Evolutionary conservation across 805 yeast species (phyloP).

Genomic region (Ogataea polymorpha): DNA sequence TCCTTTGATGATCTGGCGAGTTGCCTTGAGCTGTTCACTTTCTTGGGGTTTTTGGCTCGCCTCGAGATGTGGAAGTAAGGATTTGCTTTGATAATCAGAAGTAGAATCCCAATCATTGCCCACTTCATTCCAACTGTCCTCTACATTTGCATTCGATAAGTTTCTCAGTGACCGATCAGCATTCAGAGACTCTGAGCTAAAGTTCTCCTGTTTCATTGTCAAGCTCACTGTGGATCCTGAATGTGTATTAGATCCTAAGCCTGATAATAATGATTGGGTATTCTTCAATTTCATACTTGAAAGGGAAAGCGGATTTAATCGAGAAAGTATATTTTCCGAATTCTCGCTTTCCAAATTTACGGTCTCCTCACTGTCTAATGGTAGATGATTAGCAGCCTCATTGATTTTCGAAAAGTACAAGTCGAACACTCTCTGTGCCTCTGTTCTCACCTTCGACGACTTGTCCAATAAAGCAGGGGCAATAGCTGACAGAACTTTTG

Average conservation of each 20-base stretch:
- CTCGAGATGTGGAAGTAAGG: too few species aligned
- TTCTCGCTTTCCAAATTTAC: conserved; percentile 22
- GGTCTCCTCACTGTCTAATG: conserved; percentile 27
- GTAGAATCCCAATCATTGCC: neutral
- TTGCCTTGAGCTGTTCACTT: too few species aligned
- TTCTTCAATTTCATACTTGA: conserved; percentile 22
- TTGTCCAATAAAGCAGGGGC: conserved; percentile 81
- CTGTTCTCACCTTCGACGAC: conserved; percentile 63
- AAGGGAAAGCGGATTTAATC: conserved; percentile 22
- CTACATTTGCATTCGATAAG: neutral
- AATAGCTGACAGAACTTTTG: conserved; percentile 76
- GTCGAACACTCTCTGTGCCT: conserved; percentile 69
- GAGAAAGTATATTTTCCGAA: conserved; percentile 13
- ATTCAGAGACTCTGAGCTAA: neutral
- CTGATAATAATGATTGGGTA: conserved; percentile 18
- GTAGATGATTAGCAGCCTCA: conserved; percentile 39
- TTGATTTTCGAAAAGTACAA: conserved; percentile 54
- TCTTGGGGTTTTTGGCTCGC: too few species aligned
- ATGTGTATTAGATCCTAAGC: conserved; percentile 14
- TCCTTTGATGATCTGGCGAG: neutral
- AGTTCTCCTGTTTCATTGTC: neutral
- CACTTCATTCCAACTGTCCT: neutral
- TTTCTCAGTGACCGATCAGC: too few species aligned
- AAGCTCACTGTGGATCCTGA: conserved; percentile 1
- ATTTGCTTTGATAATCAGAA: too few species aligned